Evolutionary conservation across 352 stramenopile species (phyloP).

Genomic region (Phytophthora pistaciae): DNA sequence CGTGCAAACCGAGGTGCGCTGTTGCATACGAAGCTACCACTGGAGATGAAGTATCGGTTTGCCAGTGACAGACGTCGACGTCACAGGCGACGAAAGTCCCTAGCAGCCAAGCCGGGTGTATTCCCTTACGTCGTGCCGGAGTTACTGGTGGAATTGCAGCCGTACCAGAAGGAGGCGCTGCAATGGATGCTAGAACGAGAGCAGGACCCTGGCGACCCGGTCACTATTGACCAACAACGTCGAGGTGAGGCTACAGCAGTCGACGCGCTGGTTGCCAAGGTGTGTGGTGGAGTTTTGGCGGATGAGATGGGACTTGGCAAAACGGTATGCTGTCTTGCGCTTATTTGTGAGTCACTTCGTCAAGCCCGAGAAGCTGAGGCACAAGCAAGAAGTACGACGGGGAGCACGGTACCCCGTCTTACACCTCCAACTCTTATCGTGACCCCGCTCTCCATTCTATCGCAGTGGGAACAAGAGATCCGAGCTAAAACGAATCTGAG

Average conservation of each 20-base stretch:
- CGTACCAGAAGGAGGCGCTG: conserved; percentile 89
- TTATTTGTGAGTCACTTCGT: conserved; percentile 77
- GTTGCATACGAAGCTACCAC: conserved; percentile 67
- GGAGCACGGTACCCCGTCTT: conserved; percentile 46
- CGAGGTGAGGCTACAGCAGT: conserved; percentile 37
- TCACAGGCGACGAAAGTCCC: conserved; percentile 51
- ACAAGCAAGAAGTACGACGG: conserved; percentile 26
- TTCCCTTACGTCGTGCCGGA: conserved; percentile 60
- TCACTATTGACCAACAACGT: conserved; percentile 46
- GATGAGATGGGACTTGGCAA: conserved; percentile 93
- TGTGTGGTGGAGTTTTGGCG: conserved; percentile 83
- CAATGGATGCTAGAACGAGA: conserved; percentile 91
- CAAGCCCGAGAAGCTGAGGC: conserved; percentile 46
- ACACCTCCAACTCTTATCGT: conserved; percentile 81
- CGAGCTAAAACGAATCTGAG: conserved; percentile 80
- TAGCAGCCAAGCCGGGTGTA: conserved; percentile 45
- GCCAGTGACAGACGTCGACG: conserved; percentile 60
- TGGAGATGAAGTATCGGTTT: conserved; percentile 69
- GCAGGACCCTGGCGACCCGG: conserved; percentile 21
- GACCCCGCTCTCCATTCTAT: conserved; percentile 85
- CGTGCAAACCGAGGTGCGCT: conserved; percentile 38
- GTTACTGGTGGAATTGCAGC: conserved; percentile 64
- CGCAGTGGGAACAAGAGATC: conserved; percentile 87
- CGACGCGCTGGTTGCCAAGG: conserved; percentile 48
- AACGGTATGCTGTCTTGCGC: conserved; percentile 89